A percentile compares a stretch with the other conserved stretches of the same genome.
Conservation (phyloP, 805 yeast species). For the Sugiyamaella boreocaroliniensis region DNA sequence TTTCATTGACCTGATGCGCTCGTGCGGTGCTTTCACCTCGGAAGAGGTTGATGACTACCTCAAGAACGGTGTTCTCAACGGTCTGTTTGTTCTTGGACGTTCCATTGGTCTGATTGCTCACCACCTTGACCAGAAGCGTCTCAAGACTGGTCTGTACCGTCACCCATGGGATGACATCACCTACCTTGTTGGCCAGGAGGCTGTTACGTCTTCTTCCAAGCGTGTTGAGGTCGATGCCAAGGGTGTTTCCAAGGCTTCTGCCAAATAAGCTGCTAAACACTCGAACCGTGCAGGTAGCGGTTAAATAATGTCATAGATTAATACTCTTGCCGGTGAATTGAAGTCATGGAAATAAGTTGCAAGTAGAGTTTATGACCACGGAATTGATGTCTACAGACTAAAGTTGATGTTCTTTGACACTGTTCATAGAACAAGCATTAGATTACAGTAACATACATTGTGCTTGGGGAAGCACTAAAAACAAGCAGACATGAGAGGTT, state of each 20-base stretch:
- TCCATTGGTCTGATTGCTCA: constrained; percentile 43
- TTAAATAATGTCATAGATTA: background rate
- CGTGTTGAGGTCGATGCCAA: constrained; percentile 34
- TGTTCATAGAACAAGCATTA: too few species aligned
- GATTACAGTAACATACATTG: too few species aligned
- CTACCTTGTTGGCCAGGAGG: constrained; percentile 35
- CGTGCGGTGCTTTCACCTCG: constrained; percentile 39
- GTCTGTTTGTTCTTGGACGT: constrained; percentile 40
- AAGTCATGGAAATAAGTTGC: too few species aligned
- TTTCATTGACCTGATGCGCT: constrained; percentile 39
- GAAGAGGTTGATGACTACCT: constrained; percentile 42
- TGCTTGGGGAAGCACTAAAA: too few species aligned
- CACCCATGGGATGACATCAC: constrained; percentile 46
- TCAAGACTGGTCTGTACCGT: constrained; percentile 41
- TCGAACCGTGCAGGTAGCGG: background rate
- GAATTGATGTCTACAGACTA: too few species aligned
- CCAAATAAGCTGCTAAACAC: constrained; percentile 13
- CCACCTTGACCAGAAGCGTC: constrained; percentile 41
- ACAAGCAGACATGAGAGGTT: too few species aligned
- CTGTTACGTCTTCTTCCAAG: constrained; percentile 26
- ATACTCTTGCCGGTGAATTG: background rate
- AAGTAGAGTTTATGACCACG: too few species aligned
- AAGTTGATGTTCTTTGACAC: too few species aligned
- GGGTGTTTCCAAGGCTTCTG: constrained; percentile 25
- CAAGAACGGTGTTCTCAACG: constrained; percentile 41